Base-by-base conservation (phyloP, 441 rosid species). In the Rhodomyrtus psidioides region DNA sequence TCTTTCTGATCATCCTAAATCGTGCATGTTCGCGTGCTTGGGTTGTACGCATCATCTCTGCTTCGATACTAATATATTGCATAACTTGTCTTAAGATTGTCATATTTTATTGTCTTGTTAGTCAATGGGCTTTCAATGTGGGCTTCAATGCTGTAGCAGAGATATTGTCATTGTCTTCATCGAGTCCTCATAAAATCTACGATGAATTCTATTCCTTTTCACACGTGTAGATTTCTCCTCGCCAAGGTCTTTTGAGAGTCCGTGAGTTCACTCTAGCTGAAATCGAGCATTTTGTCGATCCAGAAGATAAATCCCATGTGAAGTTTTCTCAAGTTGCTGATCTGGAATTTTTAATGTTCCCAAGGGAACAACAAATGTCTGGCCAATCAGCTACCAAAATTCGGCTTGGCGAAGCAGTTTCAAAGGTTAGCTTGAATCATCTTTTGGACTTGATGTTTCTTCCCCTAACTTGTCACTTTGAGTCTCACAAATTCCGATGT, bases 221-320 rank as follows among this genome's bases (percentile, higher is more conserved):
- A 28, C 86, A 42, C 46, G 62, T 62, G 34, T 87, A 94, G 97
- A 95, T 95, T 83, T 94, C 96, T 88, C 97, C 97, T 85, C 96
- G 97, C 84, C 96, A 95, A 91, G 96, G 96, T 75, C 96, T 94
- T 84, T 58, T 95, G 27, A 91, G 97, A 86, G 95, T 93, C 76
- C 93, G 96, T 27, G 97, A 95, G 88, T 95, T 95, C 87, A 95
- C 96, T 59, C 89, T 95, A 19, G 96, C 96, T 28, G 97, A 94
- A 90, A 94, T 94, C 86, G 97, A 94, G 90, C 96, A 94, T 84
- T 94, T 94, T 86, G 96, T 93, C 56, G 97, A 93, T 86, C 96
- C 97, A 74, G 94, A 93, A 83, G 92, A 93, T 90, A 95, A 95
- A 86, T 90, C 92, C 83, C 97, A 95, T 82, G 92, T 94, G 13